Percentiles rank a stretch among this genome's conserved stretches.
These are phyloP conservation scores for Daldinia decipiens DNA, from an alignment of 495 filamentous ascomycete species.

Conservation along the genomic window DNA sequence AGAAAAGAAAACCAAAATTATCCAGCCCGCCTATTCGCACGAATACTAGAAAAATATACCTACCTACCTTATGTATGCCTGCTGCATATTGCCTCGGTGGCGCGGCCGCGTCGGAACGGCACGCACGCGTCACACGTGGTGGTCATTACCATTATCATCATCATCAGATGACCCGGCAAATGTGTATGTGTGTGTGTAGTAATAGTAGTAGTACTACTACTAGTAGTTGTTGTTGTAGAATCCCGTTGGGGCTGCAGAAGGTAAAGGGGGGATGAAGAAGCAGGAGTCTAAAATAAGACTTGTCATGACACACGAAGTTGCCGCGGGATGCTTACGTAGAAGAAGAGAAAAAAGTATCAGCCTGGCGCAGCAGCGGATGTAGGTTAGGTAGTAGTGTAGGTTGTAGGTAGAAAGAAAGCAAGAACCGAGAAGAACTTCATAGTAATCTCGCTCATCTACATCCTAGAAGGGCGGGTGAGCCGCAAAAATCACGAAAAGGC, in stretches of 20 bases:
- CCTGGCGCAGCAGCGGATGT: neutral
- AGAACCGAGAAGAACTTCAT: neutral
- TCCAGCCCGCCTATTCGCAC: conserved; percentile 13
- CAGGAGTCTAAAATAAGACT: conserved; percentile 4
- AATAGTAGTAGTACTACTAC: no score
- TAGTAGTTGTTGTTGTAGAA: no score
- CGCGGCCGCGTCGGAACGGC: conserved; percentile 36
- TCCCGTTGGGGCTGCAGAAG: neutral
- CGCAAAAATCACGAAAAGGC: conserved; percentile 6
- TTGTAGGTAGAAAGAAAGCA: neutral
- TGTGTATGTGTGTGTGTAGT: neutral
- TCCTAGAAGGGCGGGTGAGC: neutral
- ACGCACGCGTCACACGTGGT: conserved; percentile 27
- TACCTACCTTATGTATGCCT: neutral
- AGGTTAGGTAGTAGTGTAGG: neutral
- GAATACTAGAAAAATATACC: conserved; percentile 10
- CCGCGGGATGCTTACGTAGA: conserved; percentile 2
- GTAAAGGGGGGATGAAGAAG: neutral
- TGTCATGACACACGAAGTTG: neutral
- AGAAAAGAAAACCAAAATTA: conserved; percentile 16
- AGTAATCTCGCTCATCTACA: conserved; percentile 8
- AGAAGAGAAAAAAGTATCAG: neutral
- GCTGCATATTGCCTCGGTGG: conserved; percentile 30
- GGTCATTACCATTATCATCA: conserved; percentile 11
- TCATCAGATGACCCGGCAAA: conserved; percentile 26